Percentiles rank a stretch among this genome's conserved stretches.
Evolutionary conservation across 805 yeast species (phyloP).

Genomic region (Dipodascus albidus): DNA sequence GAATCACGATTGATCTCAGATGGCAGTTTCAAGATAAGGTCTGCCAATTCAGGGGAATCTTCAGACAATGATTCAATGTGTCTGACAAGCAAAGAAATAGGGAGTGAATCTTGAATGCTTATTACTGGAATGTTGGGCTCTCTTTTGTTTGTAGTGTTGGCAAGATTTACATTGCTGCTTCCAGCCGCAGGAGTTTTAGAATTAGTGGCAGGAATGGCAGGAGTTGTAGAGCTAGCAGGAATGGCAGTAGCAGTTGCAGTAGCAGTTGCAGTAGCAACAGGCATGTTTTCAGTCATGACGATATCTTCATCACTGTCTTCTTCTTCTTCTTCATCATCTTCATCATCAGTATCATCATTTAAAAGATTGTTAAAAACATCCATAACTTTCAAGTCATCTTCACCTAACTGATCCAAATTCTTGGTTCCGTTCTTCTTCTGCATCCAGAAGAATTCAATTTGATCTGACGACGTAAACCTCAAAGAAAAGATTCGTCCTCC

Average conservation of each 20-base stretch:
- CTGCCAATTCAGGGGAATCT: neutral
- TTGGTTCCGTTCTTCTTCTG: slow-evolving; percentile 35
- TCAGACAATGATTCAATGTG: neutral
- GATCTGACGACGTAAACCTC: neutral
- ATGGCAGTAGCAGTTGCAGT: neutral
- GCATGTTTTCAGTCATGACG: neutral
- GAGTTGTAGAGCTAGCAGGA: neutral
- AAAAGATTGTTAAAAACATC: slow-evolving; percentile 39
- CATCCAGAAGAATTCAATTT: slow-evolving; percentile 41
- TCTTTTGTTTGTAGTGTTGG: neutral
- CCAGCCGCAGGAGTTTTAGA: too few relatives aligned
- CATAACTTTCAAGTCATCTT: slow-evolving; percentile 41
- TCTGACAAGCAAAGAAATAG: neutral
- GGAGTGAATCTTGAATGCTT: neutral
- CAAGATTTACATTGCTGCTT: too few relatives aligned
- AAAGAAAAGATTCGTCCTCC: slow-evolving; percentile 45
- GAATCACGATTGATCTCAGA: neutral
- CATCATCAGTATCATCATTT: slow-evolving; percentile 25
- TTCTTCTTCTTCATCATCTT: neutral
- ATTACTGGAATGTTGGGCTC: neutral
- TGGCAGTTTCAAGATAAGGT: neutral
- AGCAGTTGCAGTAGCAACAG: neutral
- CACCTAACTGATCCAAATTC: slow-evolving; percentile 37
- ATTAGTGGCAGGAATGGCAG: neutral
- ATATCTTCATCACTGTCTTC: neutral